Evolutionary conservation across 177 flowering plant species (phyloP), one percentile per base, ranked within the genome.

Genomic region (Vitis hybrid): DNA sequence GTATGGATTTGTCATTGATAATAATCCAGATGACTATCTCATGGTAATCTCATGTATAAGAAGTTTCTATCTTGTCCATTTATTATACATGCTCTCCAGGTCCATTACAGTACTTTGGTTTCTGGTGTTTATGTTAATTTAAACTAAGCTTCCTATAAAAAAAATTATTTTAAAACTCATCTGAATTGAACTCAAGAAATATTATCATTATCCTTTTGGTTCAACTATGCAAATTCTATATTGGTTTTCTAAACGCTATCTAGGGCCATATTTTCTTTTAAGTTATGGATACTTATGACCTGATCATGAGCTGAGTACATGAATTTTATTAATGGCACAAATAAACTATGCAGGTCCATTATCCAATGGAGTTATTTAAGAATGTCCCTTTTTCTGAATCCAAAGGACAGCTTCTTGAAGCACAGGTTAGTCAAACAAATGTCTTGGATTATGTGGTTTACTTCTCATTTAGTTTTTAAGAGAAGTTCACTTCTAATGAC

Each of bases 1-100:
- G 2, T 96, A 96, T 73, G 99, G 99, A 61, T 93, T 96, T 85
- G 94, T 90, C 73, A 76, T 92, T 53, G 84, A 92, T 58, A 75
- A 87, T 66, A 96, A 96, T 79, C 93, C 97, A 76, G 98, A 96
- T 84, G 99, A 96, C 78, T 93, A 85, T 82, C 90, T 96, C 67
- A 96, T 96, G 99, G 99, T 95, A 89, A 79, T 66, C 59, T 31
- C 31, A 26, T 68, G 49, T 61, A 18, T 51, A 14, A 13, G 18
- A 61, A 67, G 13, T 53, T 29, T 70, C 15, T 15, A 63, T 26
- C 22, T 51, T 62, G 29, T 39, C 45, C 55, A 15, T 8, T 51
- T 51, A 22, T 48, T 5, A 6, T 65, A 10, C 18, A 7, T 76
- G 10, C 48, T 63, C 11, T 12, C 11, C 49, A 31, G 22, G 16